phyloP scores from a whole-genome alignment of 257 asterid genomes.

The Fraxinus quadrangulata region DNA sequence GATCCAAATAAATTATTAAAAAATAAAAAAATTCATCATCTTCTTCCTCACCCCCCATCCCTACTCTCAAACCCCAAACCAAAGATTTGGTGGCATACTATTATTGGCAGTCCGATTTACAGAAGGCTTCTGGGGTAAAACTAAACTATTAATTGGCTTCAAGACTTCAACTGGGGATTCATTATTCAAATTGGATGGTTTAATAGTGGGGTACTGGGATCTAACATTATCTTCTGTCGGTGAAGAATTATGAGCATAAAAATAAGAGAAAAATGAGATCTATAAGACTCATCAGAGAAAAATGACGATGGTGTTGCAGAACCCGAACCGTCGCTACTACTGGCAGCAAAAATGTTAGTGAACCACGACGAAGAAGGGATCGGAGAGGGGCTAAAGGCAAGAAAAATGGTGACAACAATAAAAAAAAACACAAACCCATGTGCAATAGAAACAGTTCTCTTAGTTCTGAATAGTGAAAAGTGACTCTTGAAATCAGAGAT shows the following conservation, averaged over 20 bases:
- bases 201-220: conserved; percentile 10
- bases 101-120: neutral
- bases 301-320: conserved; percentile 45
- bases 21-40: no score
- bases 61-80: no score
- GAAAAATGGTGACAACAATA: conserved; percentile 64
- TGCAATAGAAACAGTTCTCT: conserved; percentile 38
- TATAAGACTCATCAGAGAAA: conserved; percentile 31
- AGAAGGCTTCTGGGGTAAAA: neutral
- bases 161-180: neutral
- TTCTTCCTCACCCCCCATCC: no score
- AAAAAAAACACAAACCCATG: conserved; percentile 56
- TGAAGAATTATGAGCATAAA: conserved; percentile 29
- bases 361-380: conserved; percentile 69
- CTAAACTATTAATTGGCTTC: conserved; percentile 5
- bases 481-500: conserved; percentile 60
- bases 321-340: neutral
- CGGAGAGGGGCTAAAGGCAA: conserved; percentile 72
- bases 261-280: conserved; percentile 56
- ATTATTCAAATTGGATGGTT: conserved; percentile 26
- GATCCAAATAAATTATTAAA: no score
- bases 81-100: no score
- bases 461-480: conserved; percentile 43
- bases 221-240: conserved; percentile 10
- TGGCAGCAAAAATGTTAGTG: conserved; percentile 38